Conservation (phyloP, 73 alveolate species). For the Stentor roeselii region DNA sequence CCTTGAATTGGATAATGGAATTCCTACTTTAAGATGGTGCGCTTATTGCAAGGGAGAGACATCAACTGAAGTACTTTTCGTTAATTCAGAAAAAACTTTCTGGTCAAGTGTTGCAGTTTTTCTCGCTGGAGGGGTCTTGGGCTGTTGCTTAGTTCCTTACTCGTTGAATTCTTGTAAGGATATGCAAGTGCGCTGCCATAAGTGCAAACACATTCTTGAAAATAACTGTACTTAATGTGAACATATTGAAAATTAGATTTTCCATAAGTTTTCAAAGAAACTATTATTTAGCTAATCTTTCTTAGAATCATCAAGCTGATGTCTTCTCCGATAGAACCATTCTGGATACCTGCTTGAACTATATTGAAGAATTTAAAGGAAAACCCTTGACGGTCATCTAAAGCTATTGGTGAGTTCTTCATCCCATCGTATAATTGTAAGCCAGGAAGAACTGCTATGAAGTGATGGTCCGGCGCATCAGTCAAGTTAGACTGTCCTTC, state of each 20-base stretch:
- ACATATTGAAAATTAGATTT: background rate
- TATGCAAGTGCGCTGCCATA: background rate
- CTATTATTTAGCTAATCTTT: background rate
- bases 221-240: background rate
- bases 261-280: too few relatives aligned
- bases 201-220: background rate
- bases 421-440: constrained; percentile 82
- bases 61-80: background rate
- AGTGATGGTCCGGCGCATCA: constrained; percentile 65
- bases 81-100: constrained; percentile 3
- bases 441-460: constrained; percentile 58
- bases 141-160: background rate
- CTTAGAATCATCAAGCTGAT: constrained; percentile 11
- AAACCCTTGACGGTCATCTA: background rate
- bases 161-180: too few relatives aligned
- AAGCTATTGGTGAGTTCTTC: constrained; percentile 61
- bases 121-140: background rate
- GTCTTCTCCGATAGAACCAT: background rate
- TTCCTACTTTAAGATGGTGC: constrained; percentile 9
- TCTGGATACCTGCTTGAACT: background rate
- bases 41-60: constrained; percentile 14
- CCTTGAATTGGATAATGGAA: background rate
- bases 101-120: background rate
- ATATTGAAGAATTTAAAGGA: background rate
- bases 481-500: constrained; percentile 78